These are phyloP conservation scores for Malassezia arunalokei DNA, from an alignment of 1,284 basidiomycete species.

Conservation along the genomic window DNA sequence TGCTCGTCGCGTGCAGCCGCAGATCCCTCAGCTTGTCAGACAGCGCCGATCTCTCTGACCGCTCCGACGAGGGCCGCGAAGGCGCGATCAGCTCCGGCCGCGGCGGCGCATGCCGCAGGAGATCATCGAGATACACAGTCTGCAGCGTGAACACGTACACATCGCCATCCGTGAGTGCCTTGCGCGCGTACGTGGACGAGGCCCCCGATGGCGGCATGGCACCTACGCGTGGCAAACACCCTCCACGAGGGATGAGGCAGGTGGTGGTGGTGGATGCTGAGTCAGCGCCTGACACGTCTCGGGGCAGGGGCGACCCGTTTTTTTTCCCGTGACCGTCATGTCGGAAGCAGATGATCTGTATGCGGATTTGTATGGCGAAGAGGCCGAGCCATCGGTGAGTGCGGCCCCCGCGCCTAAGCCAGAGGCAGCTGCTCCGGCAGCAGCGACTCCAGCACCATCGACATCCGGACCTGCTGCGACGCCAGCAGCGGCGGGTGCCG, in stretches of 20 bases:
- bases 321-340: conserved; percentile 1
- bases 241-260: too few relatives aligned
- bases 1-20: conserved; percentile 3
- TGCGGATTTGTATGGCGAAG: conserved; percentile 16
- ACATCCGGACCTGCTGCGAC: background rate
- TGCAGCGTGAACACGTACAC: conserved; percentile 42
- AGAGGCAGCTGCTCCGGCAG: conserved; percentile 1
- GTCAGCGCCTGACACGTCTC: background rate
- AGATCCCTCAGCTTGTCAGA: conserved; percentile 32
- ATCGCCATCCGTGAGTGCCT: conserved; percentile 36
- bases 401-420: background rate
- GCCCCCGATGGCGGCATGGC: background rate
- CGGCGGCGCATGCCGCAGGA: background rate
- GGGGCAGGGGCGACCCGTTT: background rate
- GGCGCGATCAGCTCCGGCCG: background rate
- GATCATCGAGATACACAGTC: conserved; percentile 28
- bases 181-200: background rate
- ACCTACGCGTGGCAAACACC: too few relatives aligned
- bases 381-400: conserved; percentile 5
- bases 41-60: conserved; percentile 7
- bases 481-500: background rate
- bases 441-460: background rate
- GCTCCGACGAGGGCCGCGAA: background rate
- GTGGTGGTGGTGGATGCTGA: background rate
- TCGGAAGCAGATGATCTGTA: conserved; percentile 18